Conservation (phyloP, 1,139 yeast species). For the Zygoascus hellenicus region DNA sequence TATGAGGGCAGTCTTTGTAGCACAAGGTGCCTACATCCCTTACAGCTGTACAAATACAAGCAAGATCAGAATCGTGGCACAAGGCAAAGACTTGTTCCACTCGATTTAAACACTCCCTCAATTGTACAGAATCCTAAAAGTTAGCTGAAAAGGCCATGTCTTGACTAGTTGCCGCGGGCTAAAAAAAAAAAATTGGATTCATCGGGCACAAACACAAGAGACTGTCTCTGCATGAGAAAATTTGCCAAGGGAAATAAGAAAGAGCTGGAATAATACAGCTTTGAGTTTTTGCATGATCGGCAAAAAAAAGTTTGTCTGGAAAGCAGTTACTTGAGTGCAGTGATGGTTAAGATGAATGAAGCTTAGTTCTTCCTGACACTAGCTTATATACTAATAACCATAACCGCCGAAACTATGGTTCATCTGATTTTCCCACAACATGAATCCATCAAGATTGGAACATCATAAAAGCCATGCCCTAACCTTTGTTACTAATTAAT, state of each 20-base stretch:
- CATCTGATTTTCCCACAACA: no score
- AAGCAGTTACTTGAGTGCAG: no score
- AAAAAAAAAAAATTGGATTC: not conserved
- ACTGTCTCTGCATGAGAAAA: not conserved
- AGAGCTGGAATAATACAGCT: not conserved
- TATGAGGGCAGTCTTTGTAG: conserved; percentile 19
- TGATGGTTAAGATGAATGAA: no score
- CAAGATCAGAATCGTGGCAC: conserved; percentile 20
- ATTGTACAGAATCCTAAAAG: conserved; percentile 3
- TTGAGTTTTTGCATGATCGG: no score
- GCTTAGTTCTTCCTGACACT: no score
- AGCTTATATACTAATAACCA: no score
- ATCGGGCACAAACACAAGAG: conserved; percentile 5
- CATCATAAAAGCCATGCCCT: no score
- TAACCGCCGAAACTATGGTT: no score
- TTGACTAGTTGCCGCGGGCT: no score
- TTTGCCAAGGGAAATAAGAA: not conserved
- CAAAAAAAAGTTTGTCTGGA: no score
- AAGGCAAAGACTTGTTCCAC: conserved; percentile 14
- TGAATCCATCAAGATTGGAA: no score
- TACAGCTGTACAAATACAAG: conserved; percentile 23
- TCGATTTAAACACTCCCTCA: conserved; percentile 11
- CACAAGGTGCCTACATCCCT: conserved; percentile 21
- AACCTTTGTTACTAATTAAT: no score
- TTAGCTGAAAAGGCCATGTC: not conserved